phyloP scores from a whole-genome alignment of 192 early-diverging fungal genomes.

The Allomyces macrogynus region DNA sequence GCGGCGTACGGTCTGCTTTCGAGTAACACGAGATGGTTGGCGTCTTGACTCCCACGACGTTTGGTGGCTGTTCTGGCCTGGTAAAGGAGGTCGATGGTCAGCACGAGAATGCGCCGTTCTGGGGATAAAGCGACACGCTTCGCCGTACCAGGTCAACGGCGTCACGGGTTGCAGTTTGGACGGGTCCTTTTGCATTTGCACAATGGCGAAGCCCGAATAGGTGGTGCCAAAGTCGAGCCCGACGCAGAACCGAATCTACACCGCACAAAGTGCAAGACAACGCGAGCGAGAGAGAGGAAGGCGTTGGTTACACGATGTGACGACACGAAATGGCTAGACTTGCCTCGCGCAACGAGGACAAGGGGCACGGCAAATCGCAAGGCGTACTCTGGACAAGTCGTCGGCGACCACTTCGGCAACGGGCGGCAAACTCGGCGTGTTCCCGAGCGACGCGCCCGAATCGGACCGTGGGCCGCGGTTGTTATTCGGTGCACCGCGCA shows the following conservation, averaged over 20 bases:
- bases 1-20: neutral
- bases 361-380: neutral
- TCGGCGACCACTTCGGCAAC: neutral
- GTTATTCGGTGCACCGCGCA: too few species aligned
- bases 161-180: neutral
- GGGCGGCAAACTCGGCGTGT: neutral
- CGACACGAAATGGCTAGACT: too few species aligned
- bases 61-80: neutral
- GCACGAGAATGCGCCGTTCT: too few species aligned
- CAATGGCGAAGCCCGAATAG: neutral
- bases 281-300: too few species aligned
- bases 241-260: neutral
- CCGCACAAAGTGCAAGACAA: too few species aligned
- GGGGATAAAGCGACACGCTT: too few species aligned
- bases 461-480: too few species aligned
- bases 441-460: too few species aligned
- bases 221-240: neutral
- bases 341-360: neutral
- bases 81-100: too few species aligned
- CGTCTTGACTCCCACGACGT: neutral
- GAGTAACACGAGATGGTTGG: neutral
- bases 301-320: too few species aligned
- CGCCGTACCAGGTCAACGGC: neutral
- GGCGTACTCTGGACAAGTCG: neutral
- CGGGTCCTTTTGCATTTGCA: neutral